Base-by-base conservation (phyloP, 129 eudicot genomes). In the Flaveria bidentis region DNA sequence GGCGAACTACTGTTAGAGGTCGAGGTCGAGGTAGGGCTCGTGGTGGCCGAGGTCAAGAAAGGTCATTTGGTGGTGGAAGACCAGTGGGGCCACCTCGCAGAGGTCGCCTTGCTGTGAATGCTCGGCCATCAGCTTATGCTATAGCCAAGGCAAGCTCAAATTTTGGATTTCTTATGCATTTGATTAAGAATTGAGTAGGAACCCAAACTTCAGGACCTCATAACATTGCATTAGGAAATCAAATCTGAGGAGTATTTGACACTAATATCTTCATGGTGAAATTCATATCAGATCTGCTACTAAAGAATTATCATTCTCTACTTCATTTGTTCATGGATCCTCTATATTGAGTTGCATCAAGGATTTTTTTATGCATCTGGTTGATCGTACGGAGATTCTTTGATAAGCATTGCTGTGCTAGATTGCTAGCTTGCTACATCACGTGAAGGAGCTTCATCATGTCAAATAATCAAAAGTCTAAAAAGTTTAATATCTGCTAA, bases 71-170 rank as follows among this genome's bases (percentile, higher is more conserved):
- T 62, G 68, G 68, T 62, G 45, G 68, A 62, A 62, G 87, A 78
- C 79, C 85, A 56, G 53, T 79, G 58, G 96, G 93, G 77, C 82
- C 78, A 77, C 90, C 91, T 84, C 88, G 89, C 71, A 82, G 88
- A 71, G 89, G 85, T 66, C 85, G 85, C 30, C 89, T 87, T 8
- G 85, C 93, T 71, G 84, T 94, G 64, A 88, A 82, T 84, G 84
- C 88, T 87, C 87, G 87, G 53, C 87, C 91, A 51, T 85, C 93
- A 73, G 78, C 91, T 77, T 73, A 30, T 33, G 53, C 96, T 14
- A 91, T 91, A 87, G 96, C 96, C 84, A 94, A 94, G 98, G 98
- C 98, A 94, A 94, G 98, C 97, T 77, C 88, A 70, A 81, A 82
- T 80, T 86, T 83, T 89, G 96, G 95, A 88, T 82, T 71, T 76